These are phyloP conservation scores for Vanderwaltozyma tropicalis DNA, from an alignment of 805 yeast genomes.

Conservation along the genomic window DNA sequence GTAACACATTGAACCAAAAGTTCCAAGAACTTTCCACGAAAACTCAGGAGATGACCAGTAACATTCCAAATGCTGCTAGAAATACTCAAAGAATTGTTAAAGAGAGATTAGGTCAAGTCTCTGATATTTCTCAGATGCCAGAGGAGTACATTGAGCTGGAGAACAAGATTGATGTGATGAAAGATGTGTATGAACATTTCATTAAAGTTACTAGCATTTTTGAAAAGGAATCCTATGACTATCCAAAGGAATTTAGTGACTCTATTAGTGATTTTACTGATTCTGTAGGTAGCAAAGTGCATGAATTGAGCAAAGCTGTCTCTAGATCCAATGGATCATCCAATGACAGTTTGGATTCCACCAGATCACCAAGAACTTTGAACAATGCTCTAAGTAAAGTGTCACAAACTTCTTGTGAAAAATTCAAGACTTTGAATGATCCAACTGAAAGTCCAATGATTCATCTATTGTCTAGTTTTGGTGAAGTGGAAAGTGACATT, in stretches of 20 bases:
- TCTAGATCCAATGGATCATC: constrained; percentile 51
- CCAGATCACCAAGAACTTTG: constrained; percentile 51
- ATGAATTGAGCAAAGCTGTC: constrained; percentile 49
- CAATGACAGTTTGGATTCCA: not conserved
- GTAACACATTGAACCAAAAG: constrained; percentile 20
- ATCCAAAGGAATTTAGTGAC: constrained; percentile 63
- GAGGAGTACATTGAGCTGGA: constrained; percentile 67
- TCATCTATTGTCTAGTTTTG: constrained; percentile 53
- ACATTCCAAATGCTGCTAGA: constrained; percentile 53
- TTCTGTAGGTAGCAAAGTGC: constrained; percentile 50
- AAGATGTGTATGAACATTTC: constrained; percentile 50
- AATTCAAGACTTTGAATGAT: constrained; percentile 16
- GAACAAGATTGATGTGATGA: constrained; percentile 58
- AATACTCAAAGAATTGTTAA: constrained; percentile 68
- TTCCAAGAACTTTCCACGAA: constrained; percentile 25
- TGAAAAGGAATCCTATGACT: constrained; percentile 69
- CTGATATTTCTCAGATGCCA: constrained; percentile 73
- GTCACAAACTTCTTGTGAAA: constrained; percentile 35
- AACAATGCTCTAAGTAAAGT: constrained; percentile 73
- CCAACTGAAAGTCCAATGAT: constrained; percentile 34
- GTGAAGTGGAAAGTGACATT: constrained; percentile 58
- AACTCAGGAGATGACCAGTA: constrained; percentile 37
- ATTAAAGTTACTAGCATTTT: constrained; percentile 42
- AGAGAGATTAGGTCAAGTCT: constrained; percentile 66
- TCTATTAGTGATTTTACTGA: constrained; percentile 60